These are phyloP conservation scores for Tilletia caries DNA, from an alignment of 1,284 basidiomycete genomes.

Conservation along the genomic window DNA sequence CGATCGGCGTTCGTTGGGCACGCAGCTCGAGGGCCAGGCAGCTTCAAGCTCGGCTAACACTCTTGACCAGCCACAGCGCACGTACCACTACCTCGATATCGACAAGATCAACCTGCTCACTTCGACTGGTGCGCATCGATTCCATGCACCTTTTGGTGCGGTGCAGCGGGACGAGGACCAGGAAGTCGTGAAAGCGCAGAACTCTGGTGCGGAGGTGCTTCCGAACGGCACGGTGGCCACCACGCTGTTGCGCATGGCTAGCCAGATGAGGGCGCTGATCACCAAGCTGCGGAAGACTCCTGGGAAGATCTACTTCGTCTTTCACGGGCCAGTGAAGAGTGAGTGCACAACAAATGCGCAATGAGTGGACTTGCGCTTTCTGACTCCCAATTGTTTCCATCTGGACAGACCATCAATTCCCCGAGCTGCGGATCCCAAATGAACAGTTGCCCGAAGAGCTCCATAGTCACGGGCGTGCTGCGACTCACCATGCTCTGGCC, in stretches of 20 bases:
- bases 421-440: neutral
- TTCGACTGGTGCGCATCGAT: neutral
- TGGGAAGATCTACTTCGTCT: neutral
- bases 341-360: no score
- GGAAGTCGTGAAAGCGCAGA: neutral
- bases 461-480: no score
- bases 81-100: neutral
- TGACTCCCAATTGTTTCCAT: neutral
- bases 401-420: neutral
- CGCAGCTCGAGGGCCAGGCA: neutral
- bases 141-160: neutral
- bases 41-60: no score
- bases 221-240: neutral
- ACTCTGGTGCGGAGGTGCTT: neutral
- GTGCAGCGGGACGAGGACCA: neutral
- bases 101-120: neutral
- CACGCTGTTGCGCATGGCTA: neutral
- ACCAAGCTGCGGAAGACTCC: neutral
- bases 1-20: neutral
- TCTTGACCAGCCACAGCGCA: neutral
- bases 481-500: no score
- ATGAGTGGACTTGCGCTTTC: no score
- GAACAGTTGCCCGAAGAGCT: neutral
- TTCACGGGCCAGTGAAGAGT: neutral
- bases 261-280: neutral